A percentile compares a stretch with the other conserved stretches of the same genome.
Evolutionary conservation across 78 protist genomes (phyloP).

Genomic region (Planoprotostelium fungivorum): DNA sequence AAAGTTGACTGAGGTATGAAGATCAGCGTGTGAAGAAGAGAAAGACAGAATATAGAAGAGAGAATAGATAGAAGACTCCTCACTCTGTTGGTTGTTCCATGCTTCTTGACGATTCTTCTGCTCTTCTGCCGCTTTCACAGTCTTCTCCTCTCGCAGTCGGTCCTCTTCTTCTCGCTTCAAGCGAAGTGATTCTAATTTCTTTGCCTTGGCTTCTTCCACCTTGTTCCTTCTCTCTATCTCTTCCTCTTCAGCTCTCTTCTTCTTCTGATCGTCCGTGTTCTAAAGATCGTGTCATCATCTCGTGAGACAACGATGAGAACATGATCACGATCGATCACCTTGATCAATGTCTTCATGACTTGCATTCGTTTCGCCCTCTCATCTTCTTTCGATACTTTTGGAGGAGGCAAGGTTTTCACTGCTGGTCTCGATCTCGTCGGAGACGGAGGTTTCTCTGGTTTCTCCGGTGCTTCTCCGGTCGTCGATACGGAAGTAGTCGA

Average conservation of each 20-base stretch:
- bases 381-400: too few relatives aligned
- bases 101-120: neutral
- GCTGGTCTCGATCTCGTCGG: too few relatives aligned
- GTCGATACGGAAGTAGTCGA: too few relatives aligned
- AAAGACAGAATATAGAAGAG: too few relatives aligned
- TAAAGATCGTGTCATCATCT: neutral
- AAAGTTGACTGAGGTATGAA: too few relatives aligned
- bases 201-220: neutral
- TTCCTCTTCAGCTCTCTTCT: neutral
- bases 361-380: too few relatives aligned
- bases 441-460: too few relatives aligned
- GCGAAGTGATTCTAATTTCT: neutral
- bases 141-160: neutral
- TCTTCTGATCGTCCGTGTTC: neutral
- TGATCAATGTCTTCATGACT: too few relatives aligned
- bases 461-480: too few relatives aligned
- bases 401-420: too few relatives aligned
- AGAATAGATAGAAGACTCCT: too few relatives aligned
- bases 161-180: neutral
- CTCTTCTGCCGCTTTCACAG: neutral
- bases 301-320: neutral
- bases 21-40: too few relatives aligned
- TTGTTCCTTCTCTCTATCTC: neutral
- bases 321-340: neutral
- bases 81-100: neutral